Conservation (phyloP, 495 filamentous ascomycete genomes). For the Astrocystis sublimbata region DNA sequence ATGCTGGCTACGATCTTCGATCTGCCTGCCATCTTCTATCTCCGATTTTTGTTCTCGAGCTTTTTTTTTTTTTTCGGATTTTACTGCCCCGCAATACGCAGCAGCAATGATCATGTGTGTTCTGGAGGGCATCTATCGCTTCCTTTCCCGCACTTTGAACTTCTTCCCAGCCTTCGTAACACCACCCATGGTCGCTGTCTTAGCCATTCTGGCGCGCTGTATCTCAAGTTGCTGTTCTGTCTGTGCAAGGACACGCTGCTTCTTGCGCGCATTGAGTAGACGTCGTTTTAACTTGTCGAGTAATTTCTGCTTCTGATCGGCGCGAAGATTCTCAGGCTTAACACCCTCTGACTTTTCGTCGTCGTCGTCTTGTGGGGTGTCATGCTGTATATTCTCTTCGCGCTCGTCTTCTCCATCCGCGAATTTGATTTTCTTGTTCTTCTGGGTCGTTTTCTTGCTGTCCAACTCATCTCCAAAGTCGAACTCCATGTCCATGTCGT, state of each 20-base stretch:
- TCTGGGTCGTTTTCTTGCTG: constrained; percentile 8
- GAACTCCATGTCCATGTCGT: constrained; percentile 29
- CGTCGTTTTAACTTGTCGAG: constrained; percentile 45
- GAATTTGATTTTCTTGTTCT: constrained; percentile 49
- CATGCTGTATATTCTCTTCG: constrained; percentile 21
- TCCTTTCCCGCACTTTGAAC: constrained; percentile 81
- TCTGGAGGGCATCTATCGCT: constrained; percentile 54
- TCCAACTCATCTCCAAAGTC: constrained; percentile 20
- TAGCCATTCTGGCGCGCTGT: constrained; percentile 65
- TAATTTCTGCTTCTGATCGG: constrained; percentile 50
- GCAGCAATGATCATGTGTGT: not conserved
- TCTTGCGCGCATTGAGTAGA: constrained; percentile 65
- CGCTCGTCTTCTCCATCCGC: constrained; percentile 39
- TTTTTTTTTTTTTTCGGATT: too few relatives aligned
- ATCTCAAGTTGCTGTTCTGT: constrained; percentile 77
- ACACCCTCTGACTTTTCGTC: constrained; percentile 40
- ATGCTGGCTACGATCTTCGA: not conserved
- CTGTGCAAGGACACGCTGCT: constrained; percentile 66
- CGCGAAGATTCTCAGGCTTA: constrained; percentile 50
- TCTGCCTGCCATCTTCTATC: not conserved
- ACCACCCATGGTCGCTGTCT: constrained; percentile 68
- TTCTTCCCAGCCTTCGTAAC: constrained; percentile 78
- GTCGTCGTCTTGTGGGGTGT: constrained; percentile 42
- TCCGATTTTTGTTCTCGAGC: too few relatives aligned
- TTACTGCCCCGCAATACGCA: too few relatives aligned